phyloP scores from a whole-genome alignment of 176 grass and related monocot species.

The Pharus latifolius region DNA sequence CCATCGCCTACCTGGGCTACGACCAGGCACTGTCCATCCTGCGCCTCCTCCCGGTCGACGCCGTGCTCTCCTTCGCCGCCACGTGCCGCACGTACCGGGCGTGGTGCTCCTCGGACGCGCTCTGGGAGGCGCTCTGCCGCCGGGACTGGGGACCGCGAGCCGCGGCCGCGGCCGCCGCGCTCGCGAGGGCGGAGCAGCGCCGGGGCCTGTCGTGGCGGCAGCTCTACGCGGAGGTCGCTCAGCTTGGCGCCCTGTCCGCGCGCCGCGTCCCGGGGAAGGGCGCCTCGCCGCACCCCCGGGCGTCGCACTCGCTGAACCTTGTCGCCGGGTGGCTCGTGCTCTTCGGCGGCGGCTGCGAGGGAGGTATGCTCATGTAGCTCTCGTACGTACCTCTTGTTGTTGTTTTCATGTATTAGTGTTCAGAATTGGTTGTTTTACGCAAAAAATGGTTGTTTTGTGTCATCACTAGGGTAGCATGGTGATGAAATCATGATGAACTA shows the following conservation, averaged over 20 bases:
- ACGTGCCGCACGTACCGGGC: constrained; percentile 59
- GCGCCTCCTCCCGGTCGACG: constrained; percentile 52
- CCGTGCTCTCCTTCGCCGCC: constrained; percentile 71
- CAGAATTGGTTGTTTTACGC: not conserved
- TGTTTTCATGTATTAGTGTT: not conserved
- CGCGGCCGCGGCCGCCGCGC: constrained; percentile 24
- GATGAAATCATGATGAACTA: not conserved
- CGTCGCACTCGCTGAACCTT: constrained; percentile 90
- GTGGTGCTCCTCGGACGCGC: constrained; percentile 48
- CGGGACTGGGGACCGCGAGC: constrained; percentile 56
- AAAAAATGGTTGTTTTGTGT: not conserved
- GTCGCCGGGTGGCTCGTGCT: constrained; percentile 76
- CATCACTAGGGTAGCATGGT: not conserved
- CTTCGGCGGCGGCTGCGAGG: constrained; percentile 82
- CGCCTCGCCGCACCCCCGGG: constrained; percentile 48
- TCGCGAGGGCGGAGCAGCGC: constrained; percentile 17
- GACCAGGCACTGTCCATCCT: constrained; percentile 75
- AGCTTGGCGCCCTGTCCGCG: constrained; percentile 36
- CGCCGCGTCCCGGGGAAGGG: constrained; percentile 36
- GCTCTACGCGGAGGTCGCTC: constrained; percentile 55
- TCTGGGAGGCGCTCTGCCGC: constrained; percentile 84
- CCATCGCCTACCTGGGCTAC: constrained; percentile 39
- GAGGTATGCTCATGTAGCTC: constrained; percentile 36
- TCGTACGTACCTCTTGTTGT: not conserved
- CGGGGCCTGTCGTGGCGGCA: constrained; percentile 45